Conservation (phyloP, 169 alveolate genomes). For the Eimeria maxima region DNA sequence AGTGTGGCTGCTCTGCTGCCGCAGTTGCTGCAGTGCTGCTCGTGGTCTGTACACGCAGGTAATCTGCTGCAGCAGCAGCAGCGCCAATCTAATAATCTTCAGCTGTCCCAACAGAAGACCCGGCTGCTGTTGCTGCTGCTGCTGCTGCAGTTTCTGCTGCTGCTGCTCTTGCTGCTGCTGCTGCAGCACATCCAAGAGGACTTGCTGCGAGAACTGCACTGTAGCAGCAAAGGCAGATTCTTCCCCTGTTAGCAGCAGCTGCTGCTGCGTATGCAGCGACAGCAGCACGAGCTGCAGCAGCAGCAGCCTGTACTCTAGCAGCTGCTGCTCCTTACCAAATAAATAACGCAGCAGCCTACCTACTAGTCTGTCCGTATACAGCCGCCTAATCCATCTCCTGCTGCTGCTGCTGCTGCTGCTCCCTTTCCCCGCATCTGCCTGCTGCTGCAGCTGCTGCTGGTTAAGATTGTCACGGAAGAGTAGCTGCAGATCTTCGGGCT, state of each 20-base stretch:
- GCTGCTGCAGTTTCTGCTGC: slow-evolving; percentile 18
- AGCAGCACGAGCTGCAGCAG: slow-evolving; percentile 70
- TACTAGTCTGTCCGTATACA: slow-evolving; percentile 45
- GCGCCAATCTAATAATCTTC: slow-evolving; percentile 70
- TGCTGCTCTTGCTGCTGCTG: slow-evolving; percentile 63
- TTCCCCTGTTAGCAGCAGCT: slow-evolving; percentile 70
- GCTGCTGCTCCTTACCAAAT: slow-evolving; percentile 70
- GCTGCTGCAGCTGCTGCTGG: slow-evolving; percentile 49
- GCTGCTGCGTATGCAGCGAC: slow-evolving; percentile 66
- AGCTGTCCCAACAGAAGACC: slow-evolving; percentile 73
- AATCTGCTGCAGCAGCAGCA: slow-evolving; percentile 83
- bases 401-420: slow-evolving; percentile 67
- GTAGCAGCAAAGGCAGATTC: slow-evolving; percentile 71
- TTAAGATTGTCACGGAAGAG: slow-evolving; percentile 20
- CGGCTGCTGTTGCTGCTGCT: slow-evolving; percentile 6
- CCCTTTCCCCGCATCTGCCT: not conserved
- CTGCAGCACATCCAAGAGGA: slow-evolving; percentile 64
- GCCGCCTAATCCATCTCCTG: slow-evolving; percentile 53
- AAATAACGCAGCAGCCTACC: slow-evolving; percentile 61
- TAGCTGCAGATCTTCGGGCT: slow-evolving; percentile 42
- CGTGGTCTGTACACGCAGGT: slow-evolving; percentile 52
- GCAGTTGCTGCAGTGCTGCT: slow-evolving; percentile 54
- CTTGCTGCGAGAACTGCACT: slow-evolving; percentile 68
- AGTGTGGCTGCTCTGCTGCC: slow-evolving; percentile 64
- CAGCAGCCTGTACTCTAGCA: slow-evolving; percentile 63